phyloP scores from a whole-genome alignment of 148 eudicot species.

The Vaccinium darrowii region DNA sequence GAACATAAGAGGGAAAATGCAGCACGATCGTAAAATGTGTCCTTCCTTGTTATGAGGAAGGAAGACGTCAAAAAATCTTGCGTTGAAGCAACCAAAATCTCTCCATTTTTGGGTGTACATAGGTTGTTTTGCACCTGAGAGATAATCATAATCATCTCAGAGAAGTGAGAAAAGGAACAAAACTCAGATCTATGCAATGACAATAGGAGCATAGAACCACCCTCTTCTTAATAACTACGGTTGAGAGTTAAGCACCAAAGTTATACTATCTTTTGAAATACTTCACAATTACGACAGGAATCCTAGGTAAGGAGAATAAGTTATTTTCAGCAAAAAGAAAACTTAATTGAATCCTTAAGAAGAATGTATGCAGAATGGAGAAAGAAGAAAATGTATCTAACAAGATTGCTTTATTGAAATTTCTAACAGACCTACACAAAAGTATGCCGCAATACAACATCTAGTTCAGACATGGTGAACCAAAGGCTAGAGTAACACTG shows the following conservation, averaged over 20 bases:
- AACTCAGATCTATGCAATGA: not conserved
- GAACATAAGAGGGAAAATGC: constrained; percentile 79
- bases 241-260: constrained; percentile 12
- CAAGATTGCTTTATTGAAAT: not conserved
- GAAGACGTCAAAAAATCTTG: constrained; percentile 96
- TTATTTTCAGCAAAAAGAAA: not conserved
- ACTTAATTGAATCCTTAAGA: not conserved
- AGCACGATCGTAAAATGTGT: constrained; percentile 93
- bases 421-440: not conserved
- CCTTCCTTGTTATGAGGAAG: constrained; percentile 89
- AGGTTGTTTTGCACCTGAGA: constrained; percentile 93
- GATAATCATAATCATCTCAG: constrained; percentile 10
- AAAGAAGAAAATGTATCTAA: not conserved
- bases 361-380: not conserved
- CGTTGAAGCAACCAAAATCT: constrained; percentile 93
- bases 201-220: not conserved
- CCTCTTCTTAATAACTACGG: not conserved
- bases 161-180: not conserved
- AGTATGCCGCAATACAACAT: not conserved
- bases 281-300: not conserved
- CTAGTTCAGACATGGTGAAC: not conserved
- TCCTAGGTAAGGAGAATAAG: not conserved
- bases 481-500: not conserved
- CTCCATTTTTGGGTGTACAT: constrained; percentile 95
- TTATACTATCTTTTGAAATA: not conserved